A percentile compares a stretch with the other conserved stretches of the same genome.
Conservation (phyloP, 2,329 filamentous ascomycete genomes). For the Dendryphion nanum region DNA sequence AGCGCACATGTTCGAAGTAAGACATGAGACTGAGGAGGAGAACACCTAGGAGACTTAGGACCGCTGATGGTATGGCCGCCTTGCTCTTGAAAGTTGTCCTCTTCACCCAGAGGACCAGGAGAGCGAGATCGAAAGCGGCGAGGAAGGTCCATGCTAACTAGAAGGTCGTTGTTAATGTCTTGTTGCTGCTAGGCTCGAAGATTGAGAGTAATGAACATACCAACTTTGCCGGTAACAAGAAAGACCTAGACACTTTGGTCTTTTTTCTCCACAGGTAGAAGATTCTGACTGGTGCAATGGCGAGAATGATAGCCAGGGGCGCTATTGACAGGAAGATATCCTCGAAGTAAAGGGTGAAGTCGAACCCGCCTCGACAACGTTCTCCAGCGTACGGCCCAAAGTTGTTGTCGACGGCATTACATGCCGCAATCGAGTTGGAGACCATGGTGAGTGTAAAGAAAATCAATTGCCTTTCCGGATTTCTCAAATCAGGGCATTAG, state of each 20-base stretch:
- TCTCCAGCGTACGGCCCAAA: slow-evolving; percentile 32
- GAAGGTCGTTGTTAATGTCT: too few relatives aligned
- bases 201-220: too few relatives aligned
- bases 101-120: slow-evolving; percentile 27
- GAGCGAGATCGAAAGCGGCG: slow-evolving; percentile 25
- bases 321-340: slow-evolving; percentile 32
- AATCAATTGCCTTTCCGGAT: slow-evolving; percentile 20
- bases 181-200: too few relatives aligned
- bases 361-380: slow-evolving; percentile 36
- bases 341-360: slow-evolving; percentile 40
- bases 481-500: slow-evolving; percentile 17
- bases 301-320: slow-evolving; percentile 29
- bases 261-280: slow-evolving; percentile 23
- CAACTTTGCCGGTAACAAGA: slow-evolving; percentile 23
- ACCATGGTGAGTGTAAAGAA: slow-evolving; percentile 19
- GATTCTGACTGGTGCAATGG: slow-evolving; percentile 26
- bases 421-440: slow-evolving; percentile 13
- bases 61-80: slow-evolving; percentile 26
- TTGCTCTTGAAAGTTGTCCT: slow-evolving; percentile 10
- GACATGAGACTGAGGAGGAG: slow-evolving; percentile 41
- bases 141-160: slow-evolving; percentile 25
- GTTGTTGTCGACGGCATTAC: slow-evolving; percentile 26
- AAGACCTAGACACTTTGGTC: slow-evolving; percentile 22
- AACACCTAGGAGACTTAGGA: slow-evolving; percentile 25
- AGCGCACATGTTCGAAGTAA: slow-evolving; percentile 48